These are phyloP conservation scores for Cladophialophora yegresii DNA, from an alignment of 2,329 filamentous ascomycete genomes.

Conservation along the genomic window DNA sequence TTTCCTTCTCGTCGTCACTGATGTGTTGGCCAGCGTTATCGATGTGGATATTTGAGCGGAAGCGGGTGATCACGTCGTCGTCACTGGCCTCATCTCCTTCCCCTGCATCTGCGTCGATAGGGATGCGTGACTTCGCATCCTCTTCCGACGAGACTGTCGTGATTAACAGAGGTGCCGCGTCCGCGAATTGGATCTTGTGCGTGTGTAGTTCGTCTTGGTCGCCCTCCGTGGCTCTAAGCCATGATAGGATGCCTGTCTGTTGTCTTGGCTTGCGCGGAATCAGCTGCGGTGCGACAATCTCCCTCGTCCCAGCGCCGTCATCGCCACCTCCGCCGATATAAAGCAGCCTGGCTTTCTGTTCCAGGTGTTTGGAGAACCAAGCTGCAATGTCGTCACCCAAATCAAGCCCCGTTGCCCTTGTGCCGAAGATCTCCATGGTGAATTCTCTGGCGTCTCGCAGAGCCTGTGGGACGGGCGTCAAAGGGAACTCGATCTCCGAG, in stretches of 20 bases:
- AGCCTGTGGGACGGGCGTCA: neutral
- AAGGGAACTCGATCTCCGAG: conserved; percentile 6
- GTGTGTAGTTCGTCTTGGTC: conserved; percentile 9
- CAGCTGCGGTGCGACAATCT: conserved; percentile 12
- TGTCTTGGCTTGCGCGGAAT: conserved; percentile 12
- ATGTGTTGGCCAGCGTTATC: neutral
- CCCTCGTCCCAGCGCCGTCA: conserved; percentile 5
- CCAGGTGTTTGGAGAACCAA: conserved; percentile 19
- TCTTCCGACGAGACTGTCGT: conserved; percentile 17
- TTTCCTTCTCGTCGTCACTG: neutral
- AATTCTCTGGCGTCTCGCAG: neutral
- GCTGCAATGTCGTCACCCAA: conserved; percentile 14
- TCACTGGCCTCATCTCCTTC: neutral
- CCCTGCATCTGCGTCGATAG: neutral
- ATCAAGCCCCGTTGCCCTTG: conserved; percentile 12
- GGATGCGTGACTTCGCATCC: conserved; percentile 4
- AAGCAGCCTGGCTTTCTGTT: conserved; percentile 11
- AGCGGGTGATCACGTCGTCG: conserved; percentile 15
- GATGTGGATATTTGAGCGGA: conserved; percentile 24
- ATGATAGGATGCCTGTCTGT: conserved; percentile 4
- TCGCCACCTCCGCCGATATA: conserved; percentile 9
- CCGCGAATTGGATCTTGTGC: conserved; percentile 23
- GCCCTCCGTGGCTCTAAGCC: neutral
- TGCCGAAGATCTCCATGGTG: conserved; percentile 18
- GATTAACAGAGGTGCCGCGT: conserved; percentile 17